phyloP scores from a whole-genome alignment of 1,139 yeast genomes.

The Meyerozyma sp. region DNA sequence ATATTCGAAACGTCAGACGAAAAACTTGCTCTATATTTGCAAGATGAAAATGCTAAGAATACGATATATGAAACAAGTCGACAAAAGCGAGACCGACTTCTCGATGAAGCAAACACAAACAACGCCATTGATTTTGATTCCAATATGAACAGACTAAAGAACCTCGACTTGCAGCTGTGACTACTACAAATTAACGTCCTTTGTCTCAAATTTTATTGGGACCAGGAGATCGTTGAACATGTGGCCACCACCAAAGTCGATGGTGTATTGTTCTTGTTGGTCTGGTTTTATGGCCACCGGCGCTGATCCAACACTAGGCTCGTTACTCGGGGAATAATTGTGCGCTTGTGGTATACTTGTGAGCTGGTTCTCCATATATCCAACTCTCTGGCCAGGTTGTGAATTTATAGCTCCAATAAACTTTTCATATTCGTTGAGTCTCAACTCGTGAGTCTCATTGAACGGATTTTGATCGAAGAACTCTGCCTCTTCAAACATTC shows the following conservation, averaged over 20 bases:
- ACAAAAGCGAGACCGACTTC: slow-evolving; percentile 9
- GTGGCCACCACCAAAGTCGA: neutral
- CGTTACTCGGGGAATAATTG: too few relatives aligned
- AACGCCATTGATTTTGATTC: slow-evolving; percentile 26
- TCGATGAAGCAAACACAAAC: slow-evolving; percentile 10
- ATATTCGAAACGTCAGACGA: slow-evolving; percentile 61
- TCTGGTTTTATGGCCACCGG: neutral
- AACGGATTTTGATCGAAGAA: slow-evolving; percentile 3
- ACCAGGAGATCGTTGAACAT: slow-evolving; percentile 8
- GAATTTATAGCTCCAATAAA: slow-evolving; percentile 1
- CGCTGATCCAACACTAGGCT: neutral
- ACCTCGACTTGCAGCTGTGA: slow-evolving; percentile 17
- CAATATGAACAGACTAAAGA: slow-evolving; percentile 29
- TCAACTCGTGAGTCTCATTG: slow-evolving; percentile 5
- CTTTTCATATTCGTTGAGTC: slow-evolving; percentile 12
- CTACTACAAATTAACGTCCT: slow-evolving; percentile 1
- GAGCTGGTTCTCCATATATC: slow-evolving; percentile 1
- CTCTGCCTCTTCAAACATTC: slow-evolving; percentile 1
- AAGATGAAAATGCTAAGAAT: slow-evolving; percentile 42
- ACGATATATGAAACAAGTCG: slow-evolving; percentile 3
- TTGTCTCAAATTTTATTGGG: slow-evolving; percentile 8
- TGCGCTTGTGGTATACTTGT: too few relatives aligned
- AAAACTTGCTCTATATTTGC: slow-evolving; percentile 55
- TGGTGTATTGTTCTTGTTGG: neutral
- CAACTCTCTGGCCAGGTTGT: slow-evolving; percentile 2